phyloP scores from a whole-genome alignment of 1,284 basidiomycete species.

The Kalmanozyma brasiliensis region DNA sequence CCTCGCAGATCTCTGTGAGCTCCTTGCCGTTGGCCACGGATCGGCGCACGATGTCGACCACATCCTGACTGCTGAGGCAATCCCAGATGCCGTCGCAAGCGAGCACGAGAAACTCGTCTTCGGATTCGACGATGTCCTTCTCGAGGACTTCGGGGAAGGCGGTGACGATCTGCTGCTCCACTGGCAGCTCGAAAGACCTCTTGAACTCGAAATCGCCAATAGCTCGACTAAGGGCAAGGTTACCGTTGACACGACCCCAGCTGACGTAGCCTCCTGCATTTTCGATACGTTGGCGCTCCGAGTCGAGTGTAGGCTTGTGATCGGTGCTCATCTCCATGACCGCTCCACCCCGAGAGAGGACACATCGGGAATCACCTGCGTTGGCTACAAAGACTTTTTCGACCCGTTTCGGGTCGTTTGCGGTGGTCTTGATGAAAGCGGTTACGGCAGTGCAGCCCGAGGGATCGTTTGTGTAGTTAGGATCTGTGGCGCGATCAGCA shows the following conservation, averaged over 20 bases:
- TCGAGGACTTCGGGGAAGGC: slow-evolving; percentile 89
- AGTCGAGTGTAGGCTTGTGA: slow-evolving; percentile 91
- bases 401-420: slow-evolving; percentile 26
- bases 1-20: slow-evolving; percentile 84
- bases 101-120: slow-evolving; percentile 95
- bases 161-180: slow-evolving; percentile 95
- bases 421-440: slow-evolving; percentile 69
- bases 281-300: slow-evolving; percentile 85
- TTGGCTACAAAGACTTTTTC: slow-evolving; percentile 75
- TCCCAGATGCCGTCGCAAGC: slow-evolving; percentile 99
- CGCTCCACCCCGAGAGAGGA: slow-evolving; percentile 85
- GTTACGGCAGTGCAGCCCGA: slow-evolving; percentile 97
- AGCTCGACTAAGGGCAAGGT: slow-evolving; percentile 92
- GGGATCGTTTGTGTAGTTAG: slow-evolving; percentile 85
- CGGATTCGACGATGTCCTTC: slow-evolving; percentile 78
- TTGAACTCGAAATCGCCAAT: slow-evolving; percentile 99
- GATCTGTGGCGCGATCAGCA: slow-evolving; percentile 72
- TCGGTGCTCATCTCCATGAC: slow-evolving; percentile 90
- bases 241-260: slow-evolving; percentile 96
- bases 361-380: slow-evolving; percentile 93
- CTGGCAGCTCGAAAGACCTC: slow-evolving; percentile 82
- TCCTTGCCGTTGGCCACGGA: slow-evolving; percentile 83
- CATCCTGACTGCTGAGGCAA: slow-evolving; percentile 91
- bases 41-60: slow-evolving; percentile 86
- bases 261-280: slow-evolving; percentile 97